Conservation (phyloP, 768 basidiomycete genomes). For the Auriscalpium microsporum region DNA sequence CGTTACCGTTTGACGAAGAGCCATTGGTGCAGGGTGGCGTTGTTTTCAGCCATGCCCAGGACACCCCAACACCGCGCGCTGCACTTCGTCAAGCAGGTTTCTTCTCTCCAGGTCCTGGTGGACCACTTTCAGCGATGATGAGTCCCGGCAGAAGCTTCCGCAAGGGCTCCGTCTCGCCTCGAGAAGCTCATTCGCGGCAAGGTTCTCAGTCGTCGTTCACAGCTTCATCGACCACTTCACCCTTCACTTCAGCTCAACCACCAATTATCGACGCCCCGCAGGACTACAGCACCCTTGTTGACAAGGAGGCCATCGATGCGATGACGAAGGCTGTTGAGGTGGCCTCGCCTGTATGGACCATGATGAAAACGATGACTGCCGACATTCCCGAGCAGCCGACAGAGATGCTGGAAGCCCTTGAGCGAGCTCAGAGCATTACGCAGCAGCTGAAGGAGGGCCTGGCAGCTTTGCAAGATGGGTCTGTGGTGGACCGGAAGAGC, state of each 20-base stretch:
- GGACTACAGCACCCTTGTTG: slow-evolving; percentile 56
- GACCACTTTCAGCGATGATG: neutral
- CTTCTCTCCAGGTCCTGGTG: slow-evolving; percentile 1
- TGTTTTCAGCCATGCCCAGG: slow-evolving; percentile 13
- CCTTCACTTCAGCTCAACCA: slow-evolving; percentile 29
- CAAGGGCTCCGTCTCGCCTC: slow-evolving; percentile 3
- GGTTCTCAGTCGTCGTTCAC: slow-evolving; percentile 36
- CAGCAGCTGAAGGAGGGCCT: slow-evolving; percentile 52
- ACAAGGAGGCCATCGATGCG: slow-evolving; percentile 71
- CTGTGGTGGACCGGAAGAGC: slow-evolving; percentile 45
- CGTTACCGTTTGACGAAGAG: slow-evolving; percentile 50
- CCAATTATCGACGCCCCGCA: slow-evolving; percentile 39
- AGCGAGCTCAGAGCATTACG: slow-evolving; percentile 58
- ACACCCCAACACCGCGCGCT: slow-evolving; percentile 20
- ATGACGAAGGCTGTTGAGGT: slow-evolving; percentile 72
- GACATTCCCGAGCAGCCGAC: slow-evolving; percentile 33
- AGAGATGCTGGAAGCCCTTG: slow-evolving; percentile 46
- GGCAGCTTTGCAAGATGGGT: slow-evolving; percentile 46
- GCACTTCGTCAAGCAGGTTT: slow-evolving; percentile 18
- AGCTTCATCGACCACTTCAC: slow-evolving; percentile 29
- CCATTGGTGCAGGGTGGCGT: slow-evolving; percentile 40
- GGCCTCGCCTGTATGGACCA: slow-evolving; percentile 75
- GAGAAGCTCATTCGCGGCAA: slow-evolving; percentile 33
- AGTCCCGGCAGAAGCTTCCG: neutral
- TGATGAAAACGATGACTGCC: slow-evolving; percentile 62